Base-by-base conservation (phyloP, 805 yeast species). In the Candida argentea region DNA sequence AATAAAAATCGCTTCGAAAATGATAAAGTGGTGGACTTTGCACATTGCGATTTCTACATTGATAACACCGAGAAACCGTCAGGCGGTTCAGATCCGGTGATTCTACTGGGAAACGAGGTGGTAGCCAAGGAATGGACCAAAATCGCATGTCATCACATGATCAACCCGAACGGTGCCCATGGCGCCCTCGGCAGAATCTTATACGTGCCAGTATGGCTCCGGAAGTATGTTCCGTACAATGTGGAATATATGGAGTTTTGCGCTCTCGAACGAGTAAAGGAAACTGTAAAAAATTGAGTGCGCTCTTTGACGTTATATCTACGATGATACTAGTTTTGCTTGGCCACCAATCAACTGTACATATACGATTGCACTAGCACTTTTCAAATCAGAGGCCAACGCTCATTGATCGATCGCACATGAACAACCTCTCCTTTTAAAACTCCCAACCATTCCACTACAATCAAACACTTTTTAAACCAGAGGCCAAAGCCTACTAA, bases 1-100 rank as follows among this genome's bases (percentile, higher is more conserved):
- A 77, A 85, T 42, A 55, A 61, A 40, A 87, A 89, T 46, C 33
- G 53, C 24, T 85, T 73, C 43, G 86, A 82, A 26, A 52, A 59
- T 2, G 68, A 67, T 7, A 76, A 78, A 38, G 53, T 83, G 3
- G 51, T 63, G 6, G 48, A 57, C 2, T 50, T 73, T 18, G 54
- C 51, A 0, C 38, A 55, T 5, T 87, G 97, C 55, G 76, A 79
- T 36, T 86, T 67, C 42, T 70, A 71, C 31, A 56, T 87, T 23
- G 96, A 87, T 50, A 65, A 77, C 23, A 52, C 64, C 25, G 59
- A 63, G 31, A 61, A 67, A 2, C 61, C 65, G n/a, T 63, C 68
- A 37, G 7, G 35, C 1, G 66, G 58, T 12, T 45, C 43, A 12
- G 81, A 73, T 35, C 43, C 53, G 2, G 38, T 36, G 25, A 24